A percentile compares a stretch with the other conserved stretches of the same genome.
Evolutionary conservation across 164 flowering plant genomes (phyloP).

Genomic region (Brasenia schreberi): DNA sequence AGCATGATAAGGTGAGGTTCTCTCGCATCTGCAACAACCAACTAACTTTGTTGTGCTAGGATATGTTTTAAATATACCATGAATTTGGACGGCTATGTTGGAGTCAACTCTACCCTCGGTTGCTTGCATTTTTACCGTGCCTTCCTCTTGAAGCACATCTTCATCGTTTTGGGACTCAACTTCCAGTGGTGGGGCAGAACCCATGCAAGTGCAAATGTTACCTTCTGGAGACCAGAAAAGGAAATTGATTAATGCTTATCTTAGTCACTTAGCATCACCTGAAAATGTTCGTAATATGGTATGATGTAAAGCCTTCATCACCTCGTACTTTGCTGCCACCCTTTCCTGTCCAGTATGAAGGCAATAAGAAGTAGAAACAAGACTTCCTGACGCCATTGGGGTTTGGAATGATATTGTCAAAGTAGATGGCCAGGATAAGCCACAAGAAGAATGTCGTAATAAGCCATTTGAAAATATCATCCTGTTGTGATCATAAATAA

Average conservation of each 20-base stretch:
- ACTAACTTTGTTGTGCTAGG: conserved; percentile 45
- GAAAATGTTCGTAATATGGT: too few species aligned
- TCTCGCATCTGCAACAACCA: conserved; percentile 66
- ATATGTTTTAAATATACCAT: conserved; percentile 77
- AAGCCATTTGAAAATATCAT: conserved; percentile 68
- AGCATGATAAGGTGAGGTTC: conserved; percentile 75
- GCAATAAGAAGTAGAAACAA: conserved; percentile 56
- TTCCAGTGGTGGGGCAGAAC: conserved; percentile 46
- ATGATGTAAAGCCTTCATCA: conserved; percentile 19
- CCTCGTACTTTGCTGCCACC: conserved; percentile 73
- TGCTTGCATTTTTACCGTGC: conserved; percentile 45
- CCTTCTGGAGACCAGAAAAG: conserved; percentile 41
- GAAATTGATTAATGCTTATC: neutral
- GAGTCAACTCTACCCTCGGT: conserved; percentile 37
- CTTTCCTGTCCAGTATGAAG: conserved; percentile 86
- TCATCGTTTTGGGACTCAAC: conserved; percentile 56
- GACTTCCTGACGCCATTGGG: conserved; percentile 80
- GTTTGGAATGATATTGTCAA: conserved; percentile 81
- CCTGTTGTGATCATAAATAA: conserved; percentile 31
- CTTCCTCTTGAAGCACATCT: conserved; percentile 90
- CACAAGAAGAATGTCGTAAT: conserved; percentile 51
- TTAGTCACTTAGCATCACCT: conserved; percentile 1
- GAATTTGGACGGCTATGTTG: conserved; percentile 78
- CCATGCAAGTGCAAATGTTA: conserved; percentile 55
- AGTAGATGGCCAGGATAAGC: conserved; percentile 83